These are phyloP conservation scores for Maudiozyma pseudohumilis DNA, from an alignment of 805 yeast species.

Conservation along the genomic window DNA sequence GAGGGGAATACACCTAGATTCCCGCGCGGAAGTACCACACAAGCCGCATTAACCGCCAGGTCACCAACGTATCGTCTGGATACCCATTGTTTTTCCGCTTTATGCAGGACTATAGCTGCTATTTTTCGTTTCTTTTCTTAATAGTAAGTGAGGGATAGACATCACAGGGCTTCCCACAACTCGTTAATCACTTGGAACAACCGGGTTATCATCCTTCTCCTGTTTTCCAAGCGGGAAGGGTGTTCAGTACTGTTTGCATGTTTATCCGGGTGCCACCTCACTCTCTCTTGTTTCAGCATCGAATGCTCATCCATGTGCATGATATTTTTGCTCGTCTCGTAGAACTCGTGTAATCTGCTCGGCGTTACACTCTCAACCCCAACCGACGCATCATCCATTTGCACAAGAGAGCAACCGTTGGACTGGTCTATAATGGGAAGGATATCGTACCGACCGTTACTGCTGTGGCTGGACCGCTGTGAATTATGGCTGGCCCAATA, in stretches of 20 bases:
- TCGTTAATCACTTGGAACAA: slow-evolving; percentile 36
- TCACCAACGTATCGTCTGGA: too few species aligned
- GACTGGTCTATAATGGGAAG: too few species aligned
- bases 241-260: not conserved
- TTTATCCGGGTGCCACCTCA: slow-evolving; percentile 66
- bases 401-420: not conserved
- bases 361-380: too few species aligned
- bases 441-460: too few species aligned
- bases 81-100: too few species aligned
- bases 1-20: too few species aligned
- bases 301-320: slow-evolving; percentile 4
- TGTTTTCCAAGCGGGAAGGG: not conserved
- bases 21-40: too few species aligned
- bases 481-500: too few species aligned
- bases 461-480: too few species aligned
- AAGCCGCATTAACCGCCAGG: too few species aligned
- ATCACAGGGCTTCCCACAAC: slow-evolving; percentile 24
- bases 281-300: slow-evolving; percentile 38
- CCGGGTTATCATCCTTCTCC: slow-evolving; percentile 26
- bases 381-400: too few species aligned
- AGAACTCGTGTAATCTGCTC: slow-evolving; percentile 10
- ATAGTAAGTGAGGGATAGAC: not conserved
- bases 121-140: not conserved
- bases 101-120: too few species aligned
- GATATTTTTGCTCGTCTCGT: slow-evolving; percentile 5